Evolutionary conservation across 805 yeast genomes (phyloP).

Genomic region (Ogataea glucozyma): DNA sequence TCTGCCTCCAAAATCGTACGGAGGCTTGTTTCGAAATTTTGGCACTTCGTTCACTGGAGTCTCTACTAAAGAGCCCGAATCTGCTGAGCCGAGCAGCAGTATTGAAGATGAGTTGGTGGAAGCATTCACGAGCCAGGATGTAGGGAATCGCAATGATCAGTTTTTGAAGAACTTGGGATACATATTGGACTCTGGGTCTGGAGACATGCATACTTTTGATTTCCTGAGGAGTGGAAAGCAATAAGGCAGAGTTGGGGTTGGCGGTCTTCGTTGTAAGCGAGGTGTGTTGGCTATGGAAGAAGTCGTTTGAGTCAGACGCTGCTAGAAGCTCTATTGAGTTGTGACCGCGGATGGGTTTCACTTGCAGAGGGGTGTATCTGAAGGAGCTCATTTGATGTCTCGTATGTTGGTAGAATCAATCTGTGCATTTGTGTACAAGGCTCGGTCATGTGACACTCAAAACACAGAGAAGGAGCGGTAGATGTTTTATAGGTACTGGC

Average conservation of each 20-base stretch:
- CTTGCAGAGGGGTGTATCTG: too few species aligned
- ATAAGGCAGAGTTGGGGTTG: not conserved
- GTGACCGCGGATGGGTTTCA: too few species aligned
- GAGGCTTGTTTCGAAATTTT: slow-evolving; percentile 4
- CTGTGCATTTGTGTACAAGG: too few species aligned
- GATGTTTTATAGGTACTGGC: too few species aligned
- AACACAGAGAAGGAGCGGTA: too few species aligned
- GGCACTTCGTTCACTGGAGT: slow-evolving; percentile 5
- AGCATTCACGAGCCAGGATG: slow-evolving; percentile 6
- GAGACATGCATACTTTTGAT: slow-evolving; percentile 1
- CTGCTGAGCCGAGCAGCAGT: slow-evolving; percentile 1
- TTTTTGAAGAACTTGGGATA: slow-evolving; percentile 7
- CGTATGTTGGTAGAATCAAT: too few species aligned
- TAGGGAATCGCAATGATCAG: slow-evolving; percentile 4
- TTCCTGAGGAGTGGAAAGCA: not conserved
- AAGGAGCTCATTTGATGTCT: too few species aligned
- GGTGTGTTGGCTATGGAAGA: too few species aligned
- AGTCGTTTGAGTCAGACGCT: too few species aligned
- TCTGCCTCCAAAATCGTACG: slow-evolving; percentile 6
- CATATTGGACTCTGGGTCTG: not conserved
- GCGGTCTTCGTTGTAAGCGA: too few species aligned
- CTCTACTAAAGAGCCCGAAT: slow-evolving; percentile 1
- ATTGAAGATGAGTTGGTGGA: slow-evolving; percentile 9
- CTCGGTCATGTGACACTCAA: too few species aligned
- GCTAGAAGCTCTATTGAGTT: too few species aligned